phyloP scores from a whole-genome alignment of 495 filamentous ascomycete species.

The Staphylotrichum longicolle region DNA sequence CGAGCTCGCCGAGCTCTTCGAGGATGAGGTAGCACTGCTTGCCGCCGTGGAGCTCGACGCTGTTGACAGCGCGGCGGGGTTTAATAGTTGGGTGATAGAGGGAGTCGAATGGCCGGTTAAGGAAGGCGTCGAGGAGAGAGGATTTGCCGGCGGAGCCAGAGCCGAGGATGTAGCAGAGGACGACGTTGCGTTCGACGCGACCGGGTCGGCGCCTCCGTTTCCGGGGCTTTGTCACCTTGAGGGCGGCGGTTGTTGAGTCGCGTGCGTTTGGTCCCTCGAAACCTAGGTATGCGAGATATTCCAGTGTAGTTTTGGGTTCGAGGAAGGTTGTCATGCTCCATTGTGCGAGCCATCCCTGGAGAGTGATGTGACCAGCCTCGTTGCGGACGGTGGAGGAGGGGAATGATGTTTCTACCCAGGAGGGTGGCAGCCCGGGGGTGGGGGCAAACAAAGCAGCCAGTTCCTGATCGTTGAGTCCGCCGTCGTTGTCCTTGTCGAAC shows the following conservation, averaged over 20 bases:
- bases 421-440: slow-evolving; percentile 81
- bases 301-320: slow-evolving; percentile 88
- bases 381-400: slow-evolving; percentile 92
- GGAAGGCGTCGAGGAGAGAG: slow-evolving; percentile 82
- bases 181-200: slow-evolving; percentile 90
- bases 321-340: slow-evolving; percentile 99
- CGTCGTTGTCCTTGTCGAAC: slow-evolving; percentile 96
- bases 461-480: slow-evolving; percentile 82
- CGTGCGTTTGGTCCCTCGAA: slow-evolving; percentile 68
- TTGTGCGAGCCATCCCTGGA: slow-evolving; percentile 97
- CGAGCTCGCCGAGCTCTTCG: slow-evolving; percentile 91
- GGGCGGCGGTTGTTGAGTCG: slow-evolving; percentile 71
- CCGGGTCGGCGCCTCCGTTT: slow-evolving; percentile 77
- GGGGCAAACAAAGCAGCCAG: slow-evolving; percentile 85
- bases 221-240: slow-evolving; percentile 88
- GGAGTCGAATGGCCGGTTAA: slow-evolving; percentile 78
- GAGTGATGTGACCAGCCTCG: slow-evolving; percentile 90
- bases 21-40: slow-evolving; percentile 97
- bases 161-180: slow-evolving; percentile 91
- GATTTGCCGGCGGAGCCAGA: slow-evolving; percentile 82
- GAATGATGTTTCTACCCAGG: slow-evolving; percentile 82
- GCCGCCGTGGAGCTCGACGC: slow-evolving; percentile 90
- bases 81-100: slow-evolving; percentile 95
- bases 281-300: slow-evolving; percentile 93
- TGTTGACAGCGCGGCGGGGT: slow-evolving; percentile 89